These are phyloP conservation scores for Cordyceps sp. DNA, from an alignment of 2,329 filamentous ascomycete species.

Conservation along the genomic window DNA sequence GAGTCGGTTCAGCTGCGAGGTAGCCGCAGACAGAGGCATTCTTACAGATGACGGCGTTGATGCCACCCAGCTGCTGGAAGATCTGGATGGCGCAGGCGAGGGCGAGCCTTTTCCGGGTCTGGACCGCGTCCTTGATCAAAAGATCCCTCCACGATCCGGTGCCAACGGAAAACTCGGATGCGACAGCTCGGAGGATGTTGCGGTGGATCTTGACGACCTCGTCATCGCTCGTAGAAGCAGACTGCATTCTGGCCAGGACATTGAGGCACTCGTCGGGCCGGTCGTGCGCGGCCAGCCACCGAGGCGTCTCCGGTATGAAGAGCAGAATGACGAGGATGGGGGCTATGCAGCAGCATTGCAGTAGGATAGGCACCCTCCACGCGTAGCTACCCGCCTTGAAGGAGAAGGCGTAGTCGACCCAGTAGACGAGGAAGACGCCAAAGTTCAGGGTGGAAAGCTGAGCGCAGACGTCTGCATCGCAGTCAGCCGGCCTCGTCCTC, in stretches of 20 bases:
- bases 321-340: slow-evolving; percentile 20
- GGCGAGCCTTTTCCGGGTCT: slow-evolving; percentile 13
- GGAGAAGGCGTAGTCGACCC: slow-evolving; percentile 26
- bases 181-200: slow-evolving; percentile 15
- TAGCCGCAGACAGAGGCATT: no score
- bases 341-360: slow-evolving; percentile 22
- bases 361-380: slow-evolving; percentile 23
- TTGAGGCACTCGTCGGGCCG: slow-evolving; percentile 17
- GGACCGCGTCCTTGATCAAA: slow-evolving; percentile 14
- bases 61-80: slow-evolving; percentile 29
- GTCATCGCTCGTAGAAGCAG: slow-evolving; percentile 6
- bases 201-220: slow-evolving; percentile 10
- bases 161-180: slow-evolving; percentile 15
- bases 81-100: slow-evolving; percentile 14
- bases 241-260: slow-evolving; percentile 18
- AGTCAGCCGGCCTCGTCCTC: not conserved
- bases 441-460: slow-evolving; percentile 30
- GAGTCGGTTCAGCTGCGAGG: not conserved
- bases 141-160: slow-evolving; percentile 13
- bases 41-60: slow-evolving; percentile 29
- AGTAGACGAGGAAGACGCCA: slow-evolving; percentile 26
- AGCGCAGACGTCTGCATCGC: slow-evolving; percentile 21
- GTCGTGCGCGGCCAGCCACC: slow-evolving; percentile 23
- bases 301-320: slow-evolving; percentile 24
- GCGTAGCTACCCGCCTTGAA: slow-evolving; percentile 13